Conservation (phyloP, 495 filamentous ascomycete species). For the Tuber aestivum region DNA sequence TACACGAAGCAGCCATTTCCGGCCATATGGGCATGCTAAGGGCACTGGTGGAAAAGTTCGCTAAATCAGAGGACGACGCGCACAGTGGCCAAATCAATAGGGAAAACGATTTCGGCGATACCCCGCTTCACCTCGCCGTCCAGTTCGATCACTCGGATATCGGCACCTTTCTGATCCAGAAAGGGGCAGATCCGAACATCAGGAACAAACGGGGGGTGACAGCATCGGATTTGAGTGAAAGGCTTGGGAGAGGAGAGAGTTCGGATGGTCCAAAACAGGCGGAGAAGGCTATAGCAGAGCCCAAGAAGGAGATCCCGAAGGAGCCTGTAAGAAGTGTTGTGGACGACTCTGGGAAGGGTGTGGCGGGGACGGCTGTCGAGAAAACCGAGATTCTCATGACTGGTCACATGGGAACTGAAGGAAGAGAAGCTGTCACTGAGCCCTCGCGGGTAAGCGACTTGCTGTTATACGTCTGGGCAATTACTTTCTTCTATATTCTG, state of each 20-base stretch:
- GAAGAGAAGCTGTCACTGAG: background rate
- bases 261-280: conserved; percentile 45
- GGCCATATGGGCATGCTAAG: background rate
- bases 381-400: background rate
- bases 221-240: conserved; percentile 57
- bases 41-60: background rate
- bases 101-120: background rate
- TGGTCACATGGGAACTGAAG: background rate
- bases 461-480: no score
- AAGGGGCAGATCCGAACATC: background rate
- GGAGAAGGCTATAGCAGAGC: conserved; percentile 45
- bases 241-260: conserved; percentile 57
- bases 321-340: no score
- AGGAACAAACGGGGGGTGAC: conserved; percentile 2
- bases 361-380: no score
- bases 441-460: background rate
- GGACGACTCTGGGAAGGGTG: background rate
- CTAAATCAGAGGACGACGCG: background rate
- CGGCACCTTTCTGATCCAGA: background rate
- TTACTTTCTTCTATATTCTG: no score
- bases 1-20: background rate
- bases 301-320: conserved; percentile 60
- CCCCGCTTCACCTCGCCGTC: background rate
- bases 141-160: background rate
- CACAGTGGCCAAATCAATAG: background rate